Evolutionary conservation across 192 early-diverging fungal species (phyloP), one percentile per base, ranked within the genome.

Genomic region (Physocladia obscura): DNA sequence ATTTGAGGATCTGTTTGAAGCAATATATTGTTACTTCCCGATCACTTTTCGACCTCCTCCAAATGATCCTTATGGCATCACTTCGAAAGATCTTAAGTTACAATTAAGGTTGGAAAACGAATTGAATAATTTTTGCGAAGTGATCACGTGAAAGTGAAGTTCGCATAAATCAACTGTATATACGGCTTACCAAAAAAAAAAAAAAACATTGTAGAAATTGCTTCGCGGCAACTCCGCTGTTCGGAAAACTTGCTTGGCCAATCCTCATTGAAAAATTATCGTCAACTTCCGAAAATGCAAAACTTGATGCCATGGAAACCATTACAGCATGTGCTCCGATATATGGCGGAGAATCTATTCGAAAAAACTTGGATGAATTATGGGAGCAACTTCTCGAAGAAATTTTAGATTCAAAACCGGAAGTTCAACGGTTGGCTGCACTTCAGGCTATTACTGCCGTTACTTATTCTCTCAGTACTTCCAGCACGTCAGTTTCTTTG

Each of bases 1-100:
- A 69, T 84, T 49, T 32, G 38, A 92, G 82, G 94, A 95, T 70
- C 71, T 99, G 44, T 98, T 98, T 75, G 94, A 98, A 70, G 89
- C 97, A 27, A 87, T 95, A 39, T 99, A 97, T 62, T 98, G 96
- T 81, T 99, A 99, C 81, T 99, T 99, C 68, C 98, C 98, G 3
- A 98, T 99, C 74, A 98, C 97, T 3, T 99, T 99, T 75, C 92
- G 92, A 79, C 90, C 94, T 19, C 91, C 94, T 0, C 93, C 94
- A 13, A 92, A 94, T 74, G 97, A 99, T 83, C 88, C 93, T 11
- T 92, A 94, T 54, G 93, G 93, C 21, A 95, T 99, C 40, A 93
- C 98, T 27, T 82, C 97, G 15, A 94, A 95, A 30, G 85, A 95
- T 81, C 78, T 99, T 31, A 97, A 97, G 79, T 31, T 76, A 8